These are phyloP conservation scores for Dactylellina haptotyla DNA, from an alignment of 2,329 filamentous ascomycete species.

Conservation along the genomic window DNA sequence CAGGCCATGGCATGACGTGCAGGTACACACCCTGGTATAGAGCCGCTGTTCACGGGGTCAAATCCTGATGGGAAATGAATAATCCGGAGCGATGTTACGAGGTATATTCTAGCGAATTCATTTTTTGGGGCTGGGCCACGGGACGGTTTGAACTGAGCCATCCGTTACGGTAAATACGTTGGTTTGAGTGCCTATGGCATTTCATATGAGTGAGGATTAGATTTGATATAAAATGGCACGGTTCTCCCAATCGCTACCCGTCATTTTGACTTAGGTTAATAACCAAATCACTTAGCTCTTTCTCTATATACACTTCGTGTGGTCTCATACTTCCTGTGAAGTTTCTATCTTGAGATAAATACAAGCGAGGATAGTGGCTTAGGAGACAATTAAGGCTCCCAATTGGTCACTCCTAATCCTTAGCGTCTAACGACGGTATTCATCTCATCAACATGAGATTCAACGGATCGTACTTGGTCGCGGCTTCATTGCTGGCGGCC, in stretches of 20 bases:
- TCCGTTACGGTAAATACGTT: too few species aligned
- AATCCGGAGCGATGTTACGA: conserved; percentile 9
- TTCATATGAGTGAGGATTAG: neutral
- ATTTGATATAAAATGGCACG: neutral
- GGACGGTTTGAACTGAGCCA: too few species aligned
- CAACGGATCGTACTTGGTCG: conserved; percentile 8
- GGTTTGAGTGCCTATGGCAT: neutral
- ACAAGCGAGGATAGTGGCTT: too few species aligned
- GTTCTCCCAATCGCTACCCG: neutral
- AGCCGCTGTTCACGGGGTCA: conserved; percentile 9
- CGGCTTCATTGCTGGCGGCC: conserved; percentile 31
- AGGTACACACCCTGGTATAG: neutral
- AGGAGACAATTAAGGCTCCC: too few species aligned
- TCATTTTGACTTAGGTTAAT: neutral
- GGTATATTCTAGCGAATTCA: too few species aligned
- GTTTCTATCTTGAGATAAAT: neutral
- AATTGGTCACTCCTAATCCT: too few species aligned
- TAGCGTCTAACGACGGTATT: too few species aligned
- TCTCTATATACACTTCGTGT: neutral
- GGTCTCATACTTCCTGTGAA: neutral
- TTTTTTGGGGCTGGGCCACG: too few species aligned
- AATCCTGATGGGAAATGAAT: conserved; percentile 18
- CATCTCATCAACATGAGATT: conserved; percentile 33
- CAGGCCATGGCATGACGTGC: conserved; percentile 30
- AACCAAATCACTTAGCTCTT: neutral